phyloP scores from a whole-genome alignment of 345 rosid genomes.

The Eucalyptus melliodora region DNA sequence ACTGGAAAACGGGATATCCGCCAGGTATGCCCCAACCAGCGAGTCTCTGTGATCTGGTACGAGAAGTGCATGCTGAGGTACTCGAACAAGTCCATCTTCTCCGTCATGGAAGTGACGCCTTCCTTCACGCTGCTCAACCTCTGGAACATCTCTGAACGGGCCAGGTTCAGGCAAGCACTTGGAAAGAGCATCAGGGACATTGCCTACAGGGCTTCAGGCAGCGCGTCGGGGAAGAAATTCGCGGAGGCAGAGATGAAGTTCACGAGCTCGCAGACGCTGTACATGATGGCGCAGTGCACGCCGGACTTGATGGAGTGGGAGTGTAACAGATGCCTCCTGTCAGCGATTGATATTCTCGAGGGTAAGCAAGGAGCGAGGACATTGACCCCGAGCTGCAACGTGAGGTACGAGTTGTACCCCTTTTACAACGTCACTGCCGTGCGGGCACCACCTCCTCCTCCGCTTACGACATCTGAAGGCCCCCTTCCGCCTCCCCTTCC shows the following conservation, averaged over 20 bases:
- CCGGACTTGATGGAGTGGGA: slow-evolving; percentile 23
- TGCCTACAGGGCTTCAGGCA: not conserved
- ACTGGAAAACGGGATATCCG: too few species aligned
- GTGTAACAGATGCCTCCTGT: slow-evolving; percentile 25
- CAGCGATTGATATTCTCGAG: not conserved
- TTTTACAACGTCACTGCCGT: not conserved
- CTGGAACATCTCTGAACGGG: not conserved
- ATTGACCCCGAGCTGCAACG: slow-evolving; percentile 1
- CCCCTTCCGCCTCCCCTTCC: too few species aligned
- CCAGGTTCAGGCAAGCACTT: not conserved
- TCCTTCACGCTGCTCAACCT: fast-evolving
- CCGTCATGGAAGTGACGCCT: not conserved
- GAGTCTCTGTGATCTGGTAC: too few species aligned
- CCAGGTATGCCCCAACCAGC: too few species aligned
- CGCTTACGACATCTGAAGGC: too few species aligned
- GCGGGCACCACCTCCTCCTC: too few species aligned
- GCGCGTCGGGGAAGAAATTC: not conserved
- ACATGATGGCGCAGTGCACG: slow-evolving; percentile 38
- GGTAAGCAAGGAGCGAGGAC: not conserved
- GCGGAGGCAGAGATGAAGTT: slow-evolving; percentile 1
- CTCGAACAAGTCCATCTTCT: not conserved
- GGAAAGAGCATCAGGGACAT: not conserved
- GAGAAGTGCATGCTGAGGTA: too few species aligned
- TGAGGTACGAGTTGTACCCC: not conserved
- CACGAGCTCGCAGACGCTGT: slow-evolving; percentile 1